Percentiles rank a stretch among this genome's conserved stretches.
These are phyloP conservation scores for Dryadomyces quercus-mongolicae DNA, from an alignment of 2,329 filamentous ascomycete genomes.

Conservation along the genomic window DNA sequence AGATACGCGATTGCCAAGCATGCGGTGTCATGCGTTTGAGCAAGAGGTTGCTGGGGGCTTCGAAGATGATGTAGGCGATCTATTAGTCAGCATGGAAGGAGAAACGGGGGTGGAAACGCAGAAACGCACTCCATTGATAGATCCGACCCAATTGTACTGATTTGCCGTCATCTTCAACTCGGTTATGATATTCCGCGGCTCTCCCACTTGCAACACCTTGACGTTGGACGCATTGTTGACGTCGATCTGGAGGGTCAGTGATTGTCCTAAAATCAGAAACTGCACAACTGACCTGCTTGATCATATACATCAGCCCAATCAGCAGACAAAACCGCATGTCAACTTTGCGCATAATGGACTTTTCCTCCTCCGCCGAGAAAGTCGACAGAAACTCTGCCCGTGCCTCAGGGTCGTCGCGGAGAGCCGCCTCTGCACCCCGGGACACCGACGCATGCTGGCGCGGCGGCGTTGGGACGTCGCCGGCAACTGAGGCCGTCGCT, in stretches of 20 bases:
- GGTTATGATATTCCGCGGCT: conserved; percentile 23
- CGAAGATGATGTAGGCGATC: conserved; percentile 47
- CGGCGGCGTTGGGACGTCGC: too few species aligned
- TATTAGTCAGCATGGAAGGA: not conserved
- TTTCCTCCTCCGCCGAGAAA: conserved; percentile 26
- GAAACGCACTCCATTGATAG: conserved; percentile 24
- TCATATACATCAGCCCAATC: conserved; percentile 27
- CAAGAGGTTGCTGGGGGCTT: conserved; percentile 51
- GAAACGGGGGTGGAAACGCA: too few species aligned
- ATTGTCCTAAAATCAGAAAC: not conserved
- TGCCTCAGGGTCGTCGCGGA: conserved; percentile 13
- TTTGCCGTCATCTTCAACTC: conserved; percentile 26
- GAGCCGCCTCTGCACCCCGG: not conserved
- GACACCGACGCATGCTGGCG: too few species aligned
- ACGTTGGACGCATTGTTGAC: conserved; percentile 26
- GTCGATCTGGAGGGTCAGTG: conserved; percentile 18
- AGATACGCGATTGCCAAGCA: conserved; percentile 46
- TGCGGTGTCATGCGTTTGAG: conserved; percentile 47
- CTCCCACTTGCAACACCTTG: conserved; percentile 28
- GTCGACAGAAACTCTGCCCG: conserved; percentile 21
- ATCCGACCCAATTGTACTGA: conserved; percentile 27
- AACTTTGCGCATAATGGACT: conserved; percentile 26
- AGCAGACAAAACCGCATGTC: conserved; percentile 23
- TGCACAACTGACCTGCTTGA: conserved; percentile 22
- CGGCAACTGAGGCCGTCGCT: too few species aligned